Conservation (phyloP, 768 basidiomycete genomes). For the Lanmaoa rubissima region DNA sequence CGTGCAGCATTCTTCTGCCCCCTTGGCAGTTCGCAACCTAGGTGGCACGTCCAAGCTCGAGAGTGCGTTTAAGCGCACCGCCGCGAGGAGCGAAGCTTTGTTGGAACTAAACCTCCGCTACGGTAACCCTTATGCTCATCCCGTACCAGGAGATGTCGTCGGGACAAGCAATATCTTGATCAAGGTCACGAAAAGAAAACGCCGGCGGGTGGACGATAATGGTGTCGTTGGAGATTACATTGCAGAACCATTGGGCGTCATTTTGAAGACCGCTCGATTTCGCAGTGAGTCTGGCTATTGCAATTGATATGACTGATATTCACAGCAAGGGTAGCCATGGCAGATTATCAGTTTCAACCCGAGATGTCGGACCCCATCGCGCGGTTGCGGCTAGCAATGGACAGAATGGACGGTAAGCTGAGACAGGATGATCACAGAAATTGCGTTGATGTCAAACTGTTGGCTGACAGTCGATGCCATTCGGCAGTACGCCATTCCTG, state of each 20-base stretch:
- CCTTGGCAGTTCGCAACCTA: constrained; percentile 59
- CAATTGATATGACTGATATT: neutral
- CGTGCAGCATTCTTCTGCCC: constrained; percentile 59
- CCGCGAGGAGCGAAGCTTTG: constrained; percentile 58
- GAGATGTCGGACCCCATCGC: constrained; percentile 67
- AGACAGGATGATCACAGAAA: neutral
- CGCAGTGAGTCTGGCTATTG: constrained; percentile 60
- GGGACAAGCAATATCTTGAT: constrained; percentile 79
- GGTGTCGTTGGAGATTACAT: constrained; percentile 64
- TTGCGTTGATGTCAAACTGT: neutral
- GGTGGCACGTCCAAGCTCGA: constrained; percentile 74
- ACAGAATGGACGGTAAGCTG: constrained; percentile 76
- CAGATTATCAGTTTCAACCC: constrained; percentile 88
- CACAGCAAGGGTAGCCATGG: constrained; percentile 66
- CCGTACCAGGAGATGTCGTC: constrained; percentile 78
- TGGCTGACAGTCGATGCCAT: constrained; percentile 64
- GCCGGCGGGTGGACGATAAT: constrained; percentile 37
- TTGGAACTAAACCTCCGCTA: constrained; percentile 78
- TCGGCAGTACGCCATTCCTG: constrained; percentile 63
- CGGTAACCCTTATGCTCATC: constrained; percentile 77
- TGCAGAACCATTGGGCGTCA: constrained; percentile 66
- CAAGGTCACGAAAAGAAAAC: constrained; percentile 74
- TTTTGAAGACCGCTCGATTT: constrained; percentile 85
- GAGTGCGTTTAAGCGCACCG: constrained; percentile 68
- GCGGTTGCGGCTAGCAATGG: constrained; percentile 70